A percentile compares a stretch with the other conserved stretches of the same genome.
phyloP scores from a whole-genome alignment of 495 filamentous ascomycete genomes.

The Xylaria flabelliformis region DNA sequence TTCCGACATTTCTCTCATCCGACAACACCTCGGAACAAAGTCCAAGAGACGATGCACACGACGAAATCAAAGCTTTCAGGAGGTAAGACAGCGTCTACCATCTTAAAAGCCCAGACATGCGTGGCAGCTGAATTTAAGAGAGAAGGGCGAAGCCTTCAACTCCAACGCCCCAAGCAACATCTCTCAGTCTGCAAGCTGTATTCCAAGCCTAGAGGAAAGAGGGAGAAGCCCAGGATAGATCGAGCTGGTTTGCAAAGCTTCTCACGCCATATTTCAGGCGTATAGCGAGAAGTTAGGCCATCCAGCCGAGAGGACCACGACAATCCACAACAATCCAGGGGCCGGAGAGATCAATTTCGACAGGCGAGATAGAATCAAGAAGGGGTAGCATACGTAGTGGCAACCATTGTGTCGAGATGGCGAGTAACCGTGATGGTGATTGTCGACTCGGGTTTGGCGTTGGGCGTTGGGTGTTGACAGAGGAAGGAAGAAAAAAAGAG shows the following conservation, averaged over 20 bases:
- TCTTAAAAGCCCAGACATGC: slow-evolving; percentile 40
- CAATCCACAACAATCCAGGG: slow-evolving; percentile 63
- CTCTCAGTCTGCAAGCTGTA: slow-evolving; percentile 55
- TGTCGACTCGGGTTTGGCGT: slow-evolving; percentile 39
- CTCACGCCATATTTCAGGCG: slow-evolving; percentile 38
- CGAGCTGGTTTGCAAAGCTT: slow-evolving; percentile 73
- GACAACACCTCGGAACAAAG: slow-evolving; percentile 76
- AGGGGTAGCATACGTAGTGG: slow-evolving; percentile 69
- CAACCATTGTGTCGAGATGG: slow-evolving; percentile 59
- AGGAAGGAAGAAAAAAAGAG: slow-evolving; percentile 24
- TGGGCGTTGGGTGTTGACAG: slow-evolving; percentile 33
- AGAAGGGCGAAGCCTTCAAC: slow-evolving; percentile 74
- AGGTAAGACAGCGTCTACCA: not conserved
- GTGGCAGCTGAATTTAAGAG: slow-evolving; percentile 83
- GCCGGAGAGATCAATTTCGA: slow-evolving; percentile 52
- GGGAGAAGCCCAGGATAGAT: slow-evolving; percentile 70
- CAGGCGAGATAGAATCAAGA: slow-evolving; percentile 51
- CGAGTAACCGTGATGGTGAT: slow-evolving; percentile 39
- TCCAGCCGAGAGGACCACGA: slow-evolving; percentile 81
- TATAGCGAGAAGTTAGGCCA: slow-evolving; percentile 48
- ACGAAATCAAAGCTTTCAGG: not conserved
- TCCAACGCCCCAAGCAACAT: slow-evolving; percentile 75
- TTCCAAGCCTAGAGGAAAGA: slow-evolving; percentile 57
- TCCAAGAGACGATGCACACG: slow-evolving; percentile 57
- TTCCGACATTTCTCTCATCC: slow-evolving; percentile 62